Percentiles rank a stretch among this genome's conserved stretches.
These are phyloP conservation scores for Quercus variabilis DNA, from an alignment of 306 rosid genomes.

Conservation along the genomic window DNA sequence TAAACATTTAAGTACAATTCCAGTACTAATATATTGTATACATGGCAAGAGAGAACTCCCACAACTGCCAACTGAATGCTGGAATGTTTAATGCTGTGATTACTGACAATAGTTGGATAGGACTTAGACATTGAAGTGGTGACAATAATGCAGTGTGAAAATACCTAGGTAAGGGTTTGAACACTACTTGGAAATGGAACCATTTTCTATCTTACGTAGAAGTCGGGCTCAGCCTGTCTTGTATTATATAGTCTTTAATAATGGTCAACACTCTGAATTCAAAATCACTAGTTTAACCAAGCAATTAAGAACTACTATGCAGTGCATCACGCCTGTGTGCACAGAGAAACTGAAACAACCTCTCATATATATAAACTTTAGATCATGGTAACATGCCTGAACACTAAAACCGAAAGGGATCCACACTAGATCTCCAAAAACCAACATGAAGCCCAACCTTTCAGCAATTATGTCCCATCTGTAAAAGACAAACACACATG, in stretches of 20 bases:
- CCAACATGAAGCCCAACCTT: constrained; percentile 95
- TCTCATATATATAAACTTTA: background rate
- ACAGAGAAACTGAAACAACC: constrained; percentile 8
- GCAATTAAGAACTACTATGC: background rate
- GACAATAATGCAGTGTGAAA: background rate
- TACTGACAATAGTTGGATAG: background rate
- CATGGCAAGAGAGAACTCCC: background rate
- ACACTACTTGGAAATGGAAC: background rate
- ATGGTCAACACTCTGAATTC: background rate
- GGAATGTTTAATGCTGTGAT: background rate
- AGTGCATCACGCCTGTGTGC: background rate
- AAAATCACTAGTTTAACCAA: background rate
- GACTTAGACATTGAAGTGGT: background rate
- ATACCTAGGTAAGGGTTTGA: background rate
- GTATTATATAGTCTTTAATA: background rate
- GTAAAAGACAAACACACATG: constrained; percentile 11
- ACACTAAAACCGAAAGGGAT: constrained; percentile 94
- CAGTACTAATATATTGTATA: background rate
- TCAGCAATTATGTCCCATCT: constrained; percentile 99
- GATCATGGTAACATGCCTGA: constrained; percentile 50
- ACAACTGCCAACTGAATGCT: background rate
- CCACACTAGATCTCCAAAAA: constrained; percentile 97
- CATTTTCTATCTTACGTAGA: background rate
- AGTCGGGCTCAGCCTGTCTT: background rate
- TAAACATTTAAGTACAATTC: background rate